These are phyloP conservation scores for Sugiyamaella valdiviana DNA, from an alignment of 805 yeast species.

Conservation along the genomic window DNA sequence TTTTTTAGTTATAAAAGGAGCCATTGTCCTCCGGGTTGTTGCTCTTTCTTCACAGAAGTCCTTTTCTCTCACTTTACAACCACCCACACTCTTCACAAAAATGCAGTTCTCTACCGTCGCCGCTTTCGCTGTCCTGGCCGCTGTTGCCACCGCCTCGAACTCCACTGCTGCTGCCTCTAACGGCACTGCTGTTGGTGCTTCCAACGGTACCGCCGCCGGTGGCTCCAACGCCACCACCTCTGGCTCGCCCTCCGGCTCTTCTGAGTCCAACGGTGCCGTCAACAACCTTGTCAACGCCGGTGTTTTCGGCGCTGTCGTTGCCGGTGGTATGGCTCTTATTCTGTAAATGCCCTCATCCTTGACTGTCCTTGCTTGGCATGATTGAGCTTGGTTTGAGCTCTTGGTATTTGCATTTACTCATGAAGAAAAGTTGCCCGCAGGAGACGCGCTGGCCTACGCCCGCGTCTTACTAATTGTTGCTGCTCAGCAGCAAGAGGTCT, in stretches of 20 bases:
- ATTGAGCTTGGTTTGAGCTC: neutral
- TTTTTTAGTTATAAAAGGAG: neutral
- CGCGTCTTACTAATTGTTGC: neutral
- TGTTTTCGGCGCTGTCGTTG: constrained; percentile 36
- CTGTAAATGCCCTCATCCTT: constrained; percentile 24
- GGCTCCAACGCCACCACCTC: constrained; percentile 22
- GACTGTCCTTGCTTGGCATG: neutral
- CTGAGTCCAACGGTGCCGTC: constrained; percentile 26
- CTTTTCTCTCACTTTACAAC: constrained; percentile 1
- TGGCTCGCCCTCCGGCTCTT: constrained; percentile 22
- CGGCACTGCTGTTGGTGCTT: constrained; percentile 17
- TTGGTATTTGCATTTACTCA: constrained; percentile 1
- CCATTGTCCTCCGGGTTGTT: neutral
- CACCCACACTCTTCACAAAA: constrained; percentile 11
- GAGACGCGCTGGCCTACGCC: neutral
- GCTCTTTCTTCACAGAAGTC: neutral
- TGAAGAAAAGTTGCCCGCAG: neutral
- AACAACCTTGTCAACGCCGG: constrained; percentile 33
- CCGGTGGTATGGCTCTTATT: constrained; percentile 36
- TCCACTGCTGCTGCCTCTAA: constrained; percentile 16
- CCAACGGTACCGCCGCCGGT: constrained; percentile 24
- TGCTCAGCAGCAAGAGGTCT: neutral
- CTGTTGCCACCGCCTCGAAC: constrained; percentile 24
- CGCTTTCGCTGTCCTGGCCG: constrained; percentile 25
- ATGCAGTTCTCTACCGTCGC: constrained; percentile 30